phyloP scores from a whole-genome alignment of 768 basidiomycete species.

The Mycena capillaripes region DNA sequence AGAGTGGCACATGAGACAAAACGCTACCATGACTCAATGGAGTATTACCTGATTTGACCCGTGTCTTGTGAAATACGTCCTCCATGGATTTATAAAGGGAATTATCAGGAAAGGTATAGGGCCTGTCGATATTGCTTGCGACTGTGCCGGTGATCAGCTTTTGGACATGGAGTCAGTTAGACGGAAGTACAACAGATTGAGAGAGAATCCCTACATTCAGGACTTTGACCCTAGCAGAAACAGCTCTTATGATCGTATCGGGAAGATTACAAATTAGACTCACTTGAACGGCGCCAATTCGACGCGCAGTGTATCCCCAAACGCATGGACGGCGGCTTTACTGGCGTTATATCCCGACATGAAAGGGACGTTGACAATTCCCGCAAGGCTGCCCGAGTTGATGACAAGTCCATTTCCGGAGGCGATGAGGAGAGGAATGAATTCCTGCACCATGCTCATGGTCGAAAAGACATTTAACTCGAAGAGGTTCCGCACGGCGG shows the following conservation, averaged over 20 bases:
- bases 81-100: no score
- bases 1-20: no score
- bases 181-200: no score
- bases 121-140: no score
- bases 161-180: no score
- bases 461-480: slow-evolving; percentile 3
- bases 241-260: background rate
- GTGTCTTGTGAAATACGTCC: no score
- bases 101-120: no score
- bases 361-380: slow-evolving; percentile 44
- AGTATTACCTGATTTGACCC: no score
- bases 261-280: background rate
- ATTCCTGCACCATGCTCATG: background rate
- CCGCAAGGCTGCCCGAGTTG: slow-evolving; percentile 42
- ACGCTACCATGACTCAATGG: no score
- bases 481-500: background rate
- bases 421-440: background rate
- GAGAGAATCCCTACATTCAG: background rate
- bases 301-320: slow-evolving; percentile 44
- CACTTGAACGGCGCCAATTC: slow-evolving; percentile 48
- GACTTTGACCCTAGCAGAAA: background rate
- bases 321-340: slow-evolving; percentile 47
- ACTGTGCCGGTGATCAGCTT: no score
- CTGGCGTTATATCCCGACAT: slow-evolving; percentile 42
- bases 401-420: slow-evolving; percentile 39